A percentile compares a stretch with the other conserved stretches of the same genome.
phyloP scores from a whole-genome alignment of 2,329 filamentous ascomycete species.

The Pestalotiopsis sp. region DNA sequence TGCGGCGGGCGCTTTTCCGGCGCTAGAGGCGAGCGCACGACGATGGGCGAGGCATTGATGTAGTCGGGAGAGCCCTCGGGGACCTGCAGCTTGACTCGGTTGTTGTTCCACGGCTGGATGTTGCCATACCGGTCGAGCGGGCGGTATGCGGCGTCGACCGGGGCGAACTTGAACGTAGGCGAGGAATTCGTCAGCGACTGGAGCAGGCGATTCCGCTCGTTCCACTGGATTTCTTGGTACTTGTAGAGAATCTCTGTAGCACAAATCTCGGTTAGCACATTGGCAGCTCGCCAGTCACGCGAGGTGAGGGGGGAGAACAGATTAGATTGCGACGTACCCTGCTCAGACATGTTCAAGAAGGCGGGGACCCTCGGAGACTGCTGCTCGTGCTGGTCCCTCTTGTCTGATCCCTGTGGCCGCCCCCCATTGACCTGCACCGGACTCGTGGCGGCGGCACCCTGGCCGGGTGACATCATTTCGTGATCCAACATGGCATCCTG shows the following conservation, averaged over 20 bases:
- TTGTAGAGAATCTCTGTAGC: constrained; percentile 46
- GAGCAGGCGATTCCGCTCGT: constrained; percentile 51
- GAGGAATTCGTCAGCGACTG: constrained; percentile 41
- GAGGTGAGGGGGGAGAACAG: not conserved
- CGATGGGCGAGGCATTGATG: constrained; percentile 79
- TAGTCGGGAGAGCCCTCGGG: constrained; percentile 75
- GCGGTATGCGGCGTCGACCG: constrained; percentile 55
- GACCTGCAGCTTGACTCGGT: constrained; percentile 80
- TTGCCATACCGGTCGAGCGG: constrained; percentile 84
- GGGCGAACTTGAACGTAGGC: constrained; percentile 44
- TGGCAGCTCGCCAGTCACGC: constrained; percentile 6
- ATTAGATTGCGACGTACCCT: constrained; percentile 18
- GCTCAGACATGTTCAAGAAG: constrained; percentile 52
- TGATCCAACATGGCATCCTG: constrained; percentile 37
- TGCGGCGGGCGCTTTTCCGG: constrained; percentile 40
- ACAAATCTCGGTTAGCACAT: not conserved
- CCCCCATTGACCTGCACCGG: constrained; percentile 10
- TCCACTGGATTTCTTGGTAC: constrained; percentile 57
- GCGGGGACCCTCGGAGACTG: constrained; percentile 42
- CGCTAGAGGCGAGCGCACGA: constrained; percentile 48
- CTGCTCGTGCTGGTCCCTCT: constrained; percentile 22
- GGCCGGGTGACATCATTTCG: constrained; percentile 17
- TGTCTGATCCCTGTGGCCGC: constrained; percentile 31
- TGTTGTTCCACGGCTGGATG: constrained; percentile 87
- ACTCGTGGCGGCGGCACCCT: constrained; percentile 6